Percentiles rank a stretch among this genome's conserved stretches.
Conservation (phyloP, 2,329 filamentous ascomycete genomes). For the Clonostachys sp. region DNA sequence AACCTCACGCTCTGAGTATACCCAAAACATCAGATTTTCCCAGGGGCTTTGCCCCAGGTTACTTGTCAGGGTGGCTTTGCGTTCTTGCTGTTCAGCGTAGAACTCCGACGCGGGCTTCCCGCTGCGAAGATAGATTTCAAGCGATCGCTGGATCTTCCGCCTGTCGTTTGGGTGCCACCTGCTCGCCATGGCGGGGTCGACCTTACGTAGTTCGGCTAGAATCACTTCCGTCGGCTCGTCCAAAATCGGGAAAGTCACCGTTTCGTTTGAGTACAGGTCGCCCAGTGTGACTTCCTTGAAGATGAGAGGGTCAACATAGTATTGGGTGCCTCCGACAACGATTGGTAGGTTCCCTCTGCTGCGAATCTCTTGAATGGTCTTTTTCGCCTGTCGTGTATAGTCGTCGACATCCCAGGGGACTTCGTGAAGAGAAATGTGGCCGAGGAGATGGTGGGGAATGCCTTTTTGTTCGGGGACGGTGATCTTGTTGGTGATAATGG, state of each 20-base stretch:
- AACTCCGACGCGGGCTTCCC: slow-evolving; percentile 79
- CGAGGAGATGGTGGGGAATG: slow-evolving; percentile 84
- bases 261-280: slow-evolving; percentile 14
- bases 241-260: slow-evolving; percentile 59
- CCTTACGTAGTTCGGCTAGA: slow-evolving; percentile 65
- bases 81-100: slow-evolving; percentile 69
- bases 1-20: slow-evolving; percentile 66
- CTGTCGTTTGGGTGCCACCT: slow-evolving; percentile 92
- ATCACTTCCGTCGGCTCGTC: slow-evolving; percentile 67
- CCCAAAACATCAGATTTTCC: slow-evolving; percentile 76
- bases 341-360: slow-evolving; percentile 78
- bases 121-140: slow-evolving; percentile 85
- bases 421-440: slow-evolving; percentile 69
- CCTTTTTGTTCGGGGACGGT: slow-evolving; percentile 68
- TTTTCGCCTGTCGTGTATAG: slow-evolving; percentile 67
- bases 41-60: slow-evolving; percentile 22
- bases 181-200: slow-evolving; percentile 85
- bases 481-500: slow-evolving; percentile 95
- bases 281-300: slow-evolving; percentile 61
- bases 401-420: slow-evolving; percentile 78
- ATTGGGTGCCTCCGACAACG: slow-evolving; percentile 90
- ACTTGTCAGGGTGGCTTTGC: slow-evolving; percentile 21
- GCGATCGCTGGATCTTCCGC: slow-evolving; percentile 82
- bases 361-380: slow-evolving; percentile 73
- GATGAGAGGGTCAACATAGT: slow-evolving; percentile 86